Conservation (phyloP, 192 early-diverging fungal genomes). For the Linnemannia hyalina region DNA sequence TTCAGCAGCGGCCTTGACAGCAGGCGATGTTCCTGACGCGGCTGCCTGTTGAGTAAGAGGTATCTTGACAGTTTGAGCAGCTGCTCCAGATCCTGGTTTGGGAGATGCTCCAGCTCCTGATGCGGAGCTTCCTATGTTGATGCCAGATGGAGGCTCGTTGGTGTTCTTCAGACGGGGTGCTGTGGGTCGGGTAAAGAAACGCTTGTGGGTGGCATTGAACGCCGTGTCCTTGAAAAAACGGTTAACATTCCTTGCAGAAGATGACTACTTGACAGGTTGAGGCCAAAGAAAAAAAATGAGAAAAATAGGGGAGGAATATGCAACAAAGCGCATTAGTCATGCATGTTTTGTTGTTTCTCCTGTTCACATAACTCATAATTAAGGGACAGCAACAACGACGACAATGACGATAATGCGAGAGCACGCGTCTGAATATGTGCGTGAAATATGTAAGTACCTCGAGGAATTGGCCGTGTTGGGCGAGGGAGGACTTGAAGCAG, state of each 20-base stretch:
- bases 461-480: neutral
- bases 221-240: neutral
- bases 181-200: constrained; percentile 25
- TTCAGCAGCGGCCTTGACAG: constrained; percentile 18
- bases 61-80: constrained; percentile 9
- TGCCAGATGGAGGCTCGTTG: neutral
- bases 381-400: neutral
- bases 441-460: neutral
- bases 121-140: neutral
- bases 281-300: neutral
- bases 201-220: constrained; percentile 18
- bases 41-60: neutral
- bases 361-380: neutral
- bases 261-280: neutral
- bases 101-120: neutral
- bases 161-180: constrained; percentile 16
- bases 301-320: neutral
- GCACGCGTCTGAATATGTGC: neutral
- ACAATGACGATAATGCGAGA: neutral
- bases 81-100: constrained; percentile 9
- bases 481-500: neutral
- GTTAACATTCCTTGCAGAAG: neutral
- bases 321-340: neutral
- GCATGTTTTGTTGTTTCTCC: neutral
- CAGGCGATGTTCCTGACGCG: neutral